Percentiles rank a stretch among this genome's conserved stretches.
Conservation (phyloP, 2,329 filamentous ascomycete species). For the Cordyceps cateniannulata region DNA sequence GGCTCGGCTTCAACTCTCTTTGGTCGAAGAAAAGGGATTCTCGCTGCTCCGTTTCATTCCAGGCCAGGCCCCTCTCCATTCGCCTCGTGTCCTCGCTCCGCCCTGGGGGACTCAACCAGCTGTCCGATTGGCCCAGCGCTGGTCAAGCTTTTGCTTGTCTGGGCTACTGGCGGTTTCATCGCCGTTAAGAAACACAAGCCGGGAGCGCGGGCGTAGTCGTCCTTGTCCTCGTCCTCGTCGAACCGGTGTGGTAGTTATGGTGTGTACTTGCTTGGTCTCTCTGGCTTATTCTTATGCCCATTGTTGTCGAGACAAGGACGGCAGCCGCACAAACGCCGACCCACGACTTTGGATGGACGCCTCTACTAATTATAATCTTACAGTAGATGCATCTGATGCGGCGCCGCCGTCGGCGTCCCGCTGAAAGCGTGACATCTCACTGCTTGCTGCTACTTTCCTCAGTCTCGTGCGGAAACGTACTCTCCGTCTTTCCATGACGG, state of each 20-base stretch:
- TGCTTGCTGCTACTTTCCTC: neutral
- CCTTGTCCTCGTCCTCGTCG: neutral
- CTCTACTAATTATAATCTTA: neutral
- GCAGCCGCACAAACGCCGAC: neutral
- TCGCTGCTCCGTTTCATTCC: neutral
- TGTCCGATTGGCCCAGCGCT: constrained; percentile 3
- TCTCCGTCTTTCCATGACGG: neutral
- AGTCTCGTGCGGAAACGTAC: neutral
- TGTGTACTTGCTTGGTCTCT: neutral
- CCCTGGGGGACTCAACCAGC: neutral
- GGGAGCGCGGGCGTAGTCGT: neutral
- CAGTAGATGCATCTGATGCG: neutral
- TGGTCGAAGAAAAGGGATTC: neutral
- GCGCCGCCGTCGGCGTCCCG: neutral
- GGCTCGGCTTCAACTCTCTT: too few relatives aligned
- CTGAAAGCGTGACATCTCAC: neutral
- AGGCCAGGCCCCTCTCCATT: neutral
- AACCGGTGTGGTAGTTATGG: too few relatives aligned
- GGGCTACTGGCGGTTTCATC: neutral
- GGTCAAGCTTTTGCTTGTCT: neutral
- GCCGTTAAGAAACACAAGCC: constrained; percentile 6
- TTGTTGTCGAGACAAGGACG: neutral
- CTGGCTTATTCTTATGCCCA: too few relatives aligned
- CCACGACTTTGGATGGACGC: neutral
- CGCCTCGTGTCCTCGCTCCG: constrained; percentile 9